Evolutionary conservation across 306 rosid genomes (phyloP), one percentile per base, ranked within the genome.

Genomic region (Inga laurina): DNA sequence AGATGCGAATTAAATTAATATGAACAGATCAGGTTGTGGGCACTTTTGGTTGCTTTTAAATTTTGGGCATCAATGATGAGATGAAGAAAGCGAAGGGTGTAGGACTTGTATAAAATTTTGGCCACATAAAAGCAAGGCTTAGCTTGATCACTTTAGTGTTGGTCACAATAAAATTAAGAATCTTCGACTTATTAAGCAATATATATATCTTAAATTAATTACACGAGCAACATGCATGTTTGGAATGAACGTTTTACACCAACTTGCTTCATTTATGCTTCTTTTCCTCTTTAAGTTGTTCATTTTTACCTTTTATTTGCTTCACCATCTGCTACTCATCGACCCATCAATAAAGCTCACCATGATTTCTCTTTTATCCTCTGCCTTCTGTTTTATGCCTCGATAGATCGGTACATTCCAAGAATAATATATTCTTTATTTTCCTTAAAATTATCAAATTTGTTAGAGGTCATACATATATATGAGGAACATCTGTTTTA

Each of bases 1-100:
- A 64, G 54, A 49, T 14, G 44, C 43, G 14, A 65, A 15, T 19
- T 7, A 19, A 65, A 39, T 39, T 18, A 8, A 19, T n/a, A 9
- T 9, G 8, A 22, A 22, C 4, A n/a, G 66, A 59, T 59, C 64
- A 21, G 64, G 22, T 5, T 57, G 12, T 69, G 62, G 74, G 65
- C 54, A 70, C 82, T 70, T 69, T 83, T 22, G 12, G 19, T 57
- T 37, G 43, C 73, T 51, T 56, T 83, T 77, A n/a, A 32, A 67
- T 69, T 61, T 71, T 83, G 11, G 74, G 22, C n/a, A 61, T 41
- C 35, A 59, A 46, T 83, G 56, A 72, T 70, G 44, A 45, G 54
- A 37, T 77, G 56, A 57, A 22, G 76, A 44, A 77, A 35, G 78
- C 67, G 27, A 70, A 54, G 76, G 21, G 13, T 13, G 81, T 76